phyloP scores from a whole-genome alignment of 1,284 basidiomycete species.

The Naganishia liquefaciens region DNA sequence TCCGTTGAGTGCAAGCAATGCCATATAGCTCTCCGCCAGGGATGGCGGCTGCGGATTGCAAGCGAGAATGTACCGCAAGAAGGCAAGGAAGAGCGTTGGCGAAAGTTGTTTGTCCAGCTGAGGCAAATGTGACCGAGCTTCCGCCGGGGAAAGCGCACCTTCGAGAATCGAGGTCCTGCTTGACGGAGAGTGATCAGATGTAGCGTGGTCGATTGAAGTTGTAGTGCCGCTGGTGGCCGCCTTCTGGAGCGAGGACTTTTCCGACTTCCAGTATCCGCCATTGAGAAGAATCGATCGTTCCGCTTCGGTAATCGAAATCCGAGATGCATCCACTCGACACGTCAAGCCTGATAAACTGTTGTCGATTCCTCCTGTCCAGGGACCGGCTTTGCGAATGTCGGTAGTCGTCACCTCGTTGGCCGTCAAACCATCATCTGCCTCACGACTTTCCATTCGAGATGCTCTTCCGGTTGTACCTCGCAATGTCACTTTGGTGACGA shows the following conservation, averaged over 20 bases:
- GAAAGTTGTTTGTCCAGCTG: conserved; percentile 2
- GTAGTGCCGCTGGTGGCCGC: background rate
- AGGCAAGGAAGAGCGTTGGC: conserved; percentile 23
- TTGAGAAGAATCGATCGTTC: conserved; percentile 9
- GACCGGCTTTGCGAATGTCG: too few species aligned
- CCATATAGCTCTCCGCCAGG: conserved; percentile 11
- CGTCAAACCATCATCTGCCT: background rate
- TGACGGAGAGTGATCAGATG: background rate
- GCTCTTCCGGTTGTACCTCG: background rate
- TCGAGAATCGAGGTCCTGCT: background rate
- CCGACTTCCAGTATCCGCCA: conserved; percentile 13
- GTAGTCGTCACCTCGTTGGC: background rate
- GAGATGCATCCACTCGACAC: background rate
- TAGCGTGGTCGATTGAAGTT: background rate
- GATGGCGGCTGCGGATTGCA: conserved; percentile 11
- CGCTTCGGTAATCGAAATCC: background rate
- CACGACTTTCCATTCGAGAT: background rate
- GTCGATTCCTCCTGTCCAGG: background rate
- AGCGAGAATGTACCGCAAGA: conserved; percentile 19
- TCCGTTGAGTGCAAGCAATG: conserved; percentile 6
- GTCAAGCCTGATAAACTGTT: background rate
- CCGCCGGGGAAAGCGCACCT: conserved; percentile 6
- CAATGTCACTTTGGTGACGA: conserved; percentile 13
- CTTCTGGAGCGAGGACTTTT: background rate
- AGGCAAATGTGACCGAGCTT: conserved; percentile 17